phyloP scores from a whole-genome alignment of 2,329 filamentous ascomycete species.

The Fusarium multiceps region DNA sequence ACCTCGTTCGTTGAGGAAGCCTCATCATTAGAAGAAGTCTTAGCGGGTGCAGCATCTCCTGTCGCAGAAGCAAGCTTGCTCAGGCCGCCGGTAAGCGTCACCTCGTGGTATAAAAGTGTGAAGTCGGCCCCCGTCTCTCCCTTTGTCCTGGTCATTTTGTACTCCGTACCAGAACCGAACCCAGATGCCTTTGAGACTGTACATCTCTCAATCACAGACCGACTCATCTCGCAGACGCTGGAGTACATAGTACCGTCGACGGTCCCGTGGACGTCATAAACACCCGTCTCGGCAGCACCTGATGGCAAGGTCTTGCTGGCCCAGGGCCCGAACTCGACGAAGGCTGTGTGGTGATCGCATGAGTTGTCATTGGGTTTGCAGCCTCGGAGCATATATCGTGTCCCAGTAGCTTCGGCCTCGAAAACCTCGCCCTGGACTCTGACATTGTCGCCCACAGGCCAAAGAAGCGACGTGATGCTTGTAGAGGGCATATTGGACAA shows the following conservation, averaged over 20 bases:
- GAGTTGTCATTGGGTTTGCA: background rate
- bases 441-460: background rate
- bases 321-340: conserved; percentile 7
- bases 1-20: background rate
- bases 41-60: background rate
- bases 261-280: conserved; percentile 9
- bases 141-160: conserved; percentile 6
- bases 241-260: conserved; percentile 13
- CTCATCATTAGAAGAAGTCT: background rate
- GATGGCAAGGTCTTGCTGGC: conserved; percentile 7
- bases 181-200: background rate
- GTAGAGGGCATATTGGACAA: background rate
- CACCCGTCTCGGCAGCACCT: conserved; percentile 7
- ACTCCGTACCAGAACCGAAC: background rate
- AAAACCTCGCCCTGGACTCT: background rate
- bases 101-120: conserved; percentile 6
- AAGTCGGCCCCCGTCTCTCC: conserved; percentile 13
- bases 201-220: conserved; percentile 3
- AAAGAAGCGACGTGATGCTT: conserved; percentile 13
- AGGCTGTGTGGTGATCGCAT: conserved; percentile 16
- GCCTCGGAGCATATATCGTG: conserved; percentile 6
- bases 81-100: conserved; percentile 5
- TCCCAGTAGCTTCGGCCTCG: conserved; percentile 4
- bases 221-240: conserved; percentile 16
- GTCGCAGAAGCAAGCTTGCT: background rate